Evolutionary conservation across 2,329 filamentous ascomycete species (phyloP), one percentile per base, ranked within the genome.

Genomic region (Alternaria tenuissima): DNA sequence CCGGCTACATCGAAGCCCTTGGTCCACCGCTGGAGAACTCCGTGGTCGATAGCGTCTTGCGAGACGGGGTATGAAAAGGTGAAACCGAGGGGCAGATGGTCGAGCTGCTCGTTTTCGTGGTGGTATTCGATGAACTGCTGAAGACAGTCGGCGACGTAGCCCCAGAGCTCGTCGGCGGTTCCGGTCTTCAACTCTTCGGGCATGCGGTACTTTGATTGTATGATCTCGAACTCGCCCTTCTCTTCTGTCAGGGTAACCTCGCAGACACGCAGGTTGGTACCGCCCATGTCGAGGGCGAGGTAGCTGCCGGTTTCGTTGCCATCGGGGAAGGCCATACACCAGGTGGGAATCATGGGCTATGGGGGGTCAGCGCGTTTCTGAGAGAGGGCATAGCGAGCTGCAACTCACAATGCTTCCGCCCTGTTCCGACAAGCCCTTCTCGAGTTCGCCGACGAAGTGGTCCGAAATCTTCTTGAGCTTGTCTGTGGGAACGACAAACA

Each of bases 261-360:
- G 81, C 94, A 98, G 67, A 98, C 93, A 77, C 94, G 91, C 61
- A 98, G 83, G 81, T 97, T 97, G 74, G 94, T 98, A 72, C 94
- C 94, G 63, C 94, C 94, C 91, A 98, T 96, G 76, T 98, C 94
- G 54, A 98, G 85, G 63, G 94, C 94, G 48, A 98, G 85, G 79
- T 89, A 97, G 26, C 90, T 94, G 64, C 94, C 94, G 4, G 89
- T 91, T 80, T 97, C 94, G 69, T 94, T 79, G 67, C 94, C 94
- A 76, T 91, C 91, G 39, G 94, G 94, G 79, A 92, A 94, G 51
- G 88, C 88, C 89, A 97, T 93, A 62, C 96, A 94, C 94, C 94
- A 98, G 60, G 94, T 97, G 59, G 94, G 91, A 81, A 97, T 97
- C 94, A 98, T 98, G 64, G 94, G 94, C 92, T 96, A 70, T 46